These are phyloP conservation scores for Xylogone sp. DNA, from an alignment of 2,329 filamentous ascomycete species.

Conservation along the genomic window DNA sequence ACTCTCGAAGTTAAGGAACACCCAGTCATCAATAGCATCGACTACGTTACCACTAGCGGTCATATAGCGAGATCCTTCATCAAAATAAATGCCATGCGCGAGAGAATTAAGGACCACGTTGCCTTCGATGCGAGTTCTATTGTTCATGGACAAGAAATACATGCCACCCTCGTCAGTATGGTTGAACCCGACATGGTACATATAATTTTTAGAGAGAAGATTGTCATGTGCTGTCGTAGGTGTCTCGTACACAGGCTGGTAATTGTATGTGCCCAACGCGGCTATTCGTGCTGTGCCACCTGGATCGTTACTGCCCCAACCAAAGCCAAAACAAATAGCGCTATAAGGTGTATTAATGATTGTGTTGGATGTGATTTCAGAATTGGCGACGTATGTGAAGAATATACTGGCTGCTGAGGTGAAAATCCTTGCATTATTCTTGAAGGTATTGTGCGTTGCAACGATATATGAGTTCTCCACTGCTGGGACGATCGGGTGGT, in stretches of 20 bases:
- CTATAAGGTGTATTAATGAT: background rate
- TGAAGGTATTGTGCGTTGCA: too few relatives aligned
- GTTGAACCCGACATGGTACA: background rate
- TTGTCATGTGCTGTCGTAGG: background rate
- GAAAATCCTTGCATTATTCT: too few relatives aligned
- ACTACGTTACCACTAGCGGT: background rate
- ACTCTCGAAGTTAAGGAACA: background rate
- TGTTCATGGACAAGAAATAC: background rate
- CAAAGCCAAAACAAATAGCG: conserved; percentile 2
- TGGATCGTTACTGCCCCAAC: conserved; percentile 1
- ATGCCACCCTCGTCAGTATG: conserved; percentile 1
- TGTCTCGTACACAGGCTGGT: conserved; percentile 3
- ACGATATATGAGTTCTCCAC: too few relatives aligned
- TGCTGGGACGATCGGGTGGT: too few relatives aligned
- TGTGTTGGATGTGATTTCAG: background rate
- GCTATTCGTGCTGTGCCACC: background rate
- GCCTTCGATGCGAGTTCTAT: background rate
- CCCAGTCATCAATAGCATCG: background rate
- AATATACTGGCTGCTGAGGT: too few relatives aligned
- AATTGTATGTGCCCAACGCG: background rate
- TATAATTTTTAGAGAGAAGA: conserved; percentile 1
- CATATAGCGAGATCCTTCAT: background rate
- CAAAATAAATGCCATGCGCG: background rate
- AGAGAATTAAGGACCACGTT: background rate
- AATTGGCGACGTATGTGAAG: background rate